Evolutionary conservation across 2,329 filamentous ascomycete species (phyloP).

Genomic region (Aspergillus sp.): DNA sequence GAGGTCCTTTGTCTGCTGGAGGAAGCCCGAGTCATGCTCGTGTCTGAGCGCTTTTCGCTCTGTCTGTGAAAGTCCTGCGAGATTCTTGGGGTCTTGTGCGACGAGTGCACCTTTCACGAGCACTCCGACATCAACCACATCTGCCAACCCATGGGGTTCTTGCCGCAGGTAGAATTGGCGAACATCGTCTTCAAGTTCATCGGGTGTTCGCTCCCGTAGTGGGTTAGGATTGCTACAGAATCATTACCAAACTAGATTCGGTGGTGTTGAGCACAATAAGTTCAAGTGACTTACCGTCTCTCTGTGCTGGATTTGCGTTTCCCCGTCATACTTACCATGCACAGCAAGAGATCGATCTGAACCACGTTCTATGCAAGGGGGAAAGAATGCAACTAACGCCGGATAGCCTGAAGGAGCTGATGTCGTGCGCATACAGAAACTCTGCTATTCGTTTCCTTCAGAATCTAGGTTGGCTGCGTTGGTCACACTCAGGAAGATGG

Average conservation of each 20-base stretch:
- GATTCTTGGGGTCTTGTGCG: slow-evolving; percentile 4
- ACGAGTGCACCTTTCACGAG: slow-evolving; percentile 11
- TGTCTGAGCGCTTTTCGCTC: slow-evolving; percentile 3
- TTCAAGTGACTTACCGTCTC: neutral
- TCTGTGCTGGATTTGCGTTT: too few relatives aligned
- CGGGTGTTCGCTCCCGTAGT: neutral
- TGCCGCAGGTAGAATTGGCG: slow-evolving; percentile 1
- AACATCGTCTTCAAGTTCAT: slow-evolving; percentile 11
- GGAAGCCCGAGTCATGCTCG: neutral
- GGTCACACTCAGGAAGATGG: too few relatives aligned
- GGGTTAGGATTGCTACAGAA: slow-evolving; percentile 4
- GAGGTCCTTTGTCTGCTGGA: slow-evolving; percentile 16
- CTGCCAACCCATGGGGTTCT: neutral
- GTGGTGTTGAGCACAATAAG: neutral
- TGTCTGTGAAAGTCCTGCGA: neutral
- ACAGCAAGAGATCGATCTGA: too few relatives aligned
- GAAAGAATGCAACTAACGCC: neutral
- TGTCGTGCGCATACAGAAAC: too few relatives aligned
- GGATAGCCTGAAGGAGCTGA: too few relatives aligned
- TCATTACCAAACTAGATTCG: neutral
- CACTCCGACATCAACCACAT: slow-evolving; percentile 8
- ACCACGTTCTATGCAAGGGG: neutral
- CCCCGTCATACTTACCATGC: too few relatives aligned
- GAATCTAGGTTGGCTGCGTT: too few relatives aligned
- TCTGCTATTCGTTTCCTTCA: too few relatives aligned